Base-by-base conservation (phyloP, 371 early-diverging fungal species). In the Mortierella sp. region DNA sequence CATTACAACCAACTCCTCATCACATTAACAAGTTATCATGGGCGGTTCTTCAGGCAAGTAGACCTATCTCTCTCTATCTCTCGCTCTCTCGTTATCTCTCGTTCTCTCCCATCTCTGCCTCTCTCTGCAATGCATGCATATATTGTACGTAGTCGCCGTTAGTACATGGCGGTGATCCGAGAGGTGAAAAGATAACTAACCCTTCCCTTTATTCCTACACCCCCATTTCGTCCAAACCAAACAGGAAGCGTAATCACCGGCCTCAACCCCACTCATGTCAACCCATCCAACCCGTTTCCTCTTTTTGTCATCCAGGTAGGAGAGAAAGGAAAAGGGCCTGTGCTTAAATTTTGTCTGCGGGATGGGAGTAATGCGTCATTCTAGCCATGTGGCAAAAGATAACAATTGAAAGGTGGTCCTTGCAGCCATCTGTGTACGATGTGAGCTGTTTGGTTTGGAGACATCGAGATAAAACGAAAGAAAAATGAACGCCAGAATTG, bases 241-340 rank as follows among this genome's bases (percentile, higher is more conserved):
- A 52, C 57, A 84, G 92, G 93, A 24, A 94, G 95, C 75, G 91
- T 95, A n/a, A 88, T 96, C 74, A 83, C 94, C 9, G 95, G 95
- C 38, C 73, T 89, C 72, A 93, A 94, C 75, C 96, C 96, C 24
- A 81, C 93, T 2, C 71, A 50, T 2, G 90, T 89, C 73, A 93
- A 92, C 78, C 63, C 90, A 0, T 52, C 76, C 9, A 80, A 94
- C 78, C 95, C 96, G 10, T 82, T 94, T 75, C 83, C 90, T 3
- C 88, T 95, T 28, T 95, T 95, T 87, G 92, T 95, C 70, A 91
- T 95, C 76, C 95, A 94, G 84, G 94, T 92, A 89, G 79, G 58
- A 38, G 42, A 38, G 58, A 26, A 31, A 63, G 1, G 14, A 28
- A 19, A 19, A 8, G 8, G 34, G 68, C 68, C 68, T 68, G 68